A percentile compares a stretch with the other conserved stretches of the same genome.
Evolutionary conservation across 768 basidiomycete species (phyloP).

Genomic region (Termitomyces sp.): DNA sequence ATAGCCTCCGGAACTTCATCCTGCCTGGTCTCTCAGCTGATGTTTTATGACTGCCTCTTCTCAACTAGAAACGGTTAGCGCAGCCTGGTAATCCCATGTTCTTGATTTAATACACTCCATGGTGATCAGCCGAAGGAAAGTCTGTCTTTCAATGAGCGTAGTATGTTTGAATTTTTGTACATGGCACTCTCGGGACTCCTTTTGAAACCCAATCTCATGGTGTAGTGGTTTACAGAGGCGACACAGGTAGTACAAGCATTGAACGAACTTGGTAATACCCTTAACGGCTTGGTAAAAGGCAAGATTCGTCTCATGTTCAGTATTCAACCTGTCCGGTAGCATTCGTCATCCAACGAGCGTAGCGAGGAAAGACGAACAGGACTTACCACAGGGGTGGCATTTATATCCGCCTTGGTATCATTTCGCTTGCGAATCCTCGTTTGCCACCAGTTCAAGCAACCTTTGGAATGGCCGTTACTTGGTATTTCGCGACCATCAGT

Average conservation of each 20-base stretch:
- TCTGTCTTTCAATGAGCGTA: too few relatives aligned
- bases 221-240: constrained; percentile 81
- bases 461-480: constrained; percentile 21
- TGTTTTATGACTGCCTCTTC: not conserved
- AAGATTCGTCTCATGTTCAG: constrained; percentile 95
- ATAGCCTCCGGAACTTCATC: not conserved
- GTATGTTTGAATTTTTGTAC: constrained; percentile 18
- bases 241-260: constrained; percentile 76
- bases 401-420: constrained; percentile 1
- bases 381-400: constrained; percentile 15
- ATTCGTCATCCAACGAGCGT: constrained; percentile 73
- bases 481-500: too few relatives aligned
- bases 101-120: not conserved
- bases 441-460: constrained; percentile 12
- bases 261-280: constrained; percentile 79
- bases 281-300: constrained; percentile 88
- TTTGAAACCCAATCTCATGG: constrained; percentile 11
- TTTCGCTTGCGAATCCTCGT: constrained; percentile 13
- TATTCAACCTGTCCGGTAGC: constrained; percentile 83
- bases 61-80: not conserved
- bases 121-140: too few relatives aligned
- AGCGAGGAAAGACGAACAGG: constrained; percentile 18
- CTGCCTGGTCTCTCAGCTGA: not conserved
- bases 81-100: not conserved
- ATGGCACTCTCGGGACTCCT: too few relatives aligned